phyloP scores from a whole-genome alignment of 2,329 filamentous ascomycete genomes.

The Exophiala xenobiotica region DNA sequence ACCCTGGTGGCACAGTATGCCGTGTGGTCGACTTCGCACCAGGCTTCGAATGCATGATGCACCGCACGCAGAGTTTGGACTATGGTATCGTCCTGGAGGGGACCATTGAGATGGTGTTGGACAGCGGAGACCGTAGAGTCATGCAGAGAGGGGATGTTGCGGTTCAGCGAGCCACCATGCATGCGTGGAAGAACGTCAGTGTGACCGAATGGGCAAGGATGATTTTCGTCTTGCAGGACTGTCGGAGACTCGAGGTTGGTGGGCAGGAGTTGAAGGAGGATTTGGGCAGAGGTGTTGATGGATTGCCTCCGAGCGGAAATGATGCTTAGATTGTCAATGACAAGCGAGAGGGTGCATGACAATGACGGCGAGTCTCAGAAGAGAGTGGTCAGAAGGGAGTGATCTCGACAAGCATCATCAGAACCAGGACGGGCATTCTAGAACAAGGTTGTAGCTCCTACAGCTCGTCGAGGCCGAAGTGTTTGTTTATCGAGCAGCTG shows the following conservation, averaged over 20 bases:
- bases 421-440: no score
- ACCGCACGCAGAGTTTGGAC: constrained; percentile 56
- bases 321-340: constrained; percentile 19
- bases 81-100: constrained; percentile 58
- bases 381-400: no score
- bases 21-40: constrained; percentile 46
- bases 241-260: constrained; percentile 27
- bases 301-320: constrained; percentile 27
- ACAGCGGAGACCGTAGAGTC: constrained; percentile 49
- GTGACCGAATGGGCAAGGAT: constrained; percentile 30
- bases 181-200: constrained; percentile 41
- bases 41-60: constrained; percentile 46
- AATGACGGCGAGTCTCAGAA: no score
- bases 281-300: constrained; percentile 24
- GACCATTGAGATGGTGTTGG: constrained; percentile 52
- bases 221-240: constrained; percentile 31
- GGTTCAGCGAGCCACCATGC: constrained; percentile 51
- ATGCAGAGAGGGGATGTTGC: constrained; percentile 55
- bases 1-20: constrained; percentile 29
- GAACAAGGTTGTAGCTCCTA: no score
- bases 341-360: no score
- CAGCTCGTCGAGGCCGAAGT: no score
- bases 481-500: no score
- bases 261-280: constrained; percentile 29
- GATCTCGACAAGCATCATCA: no score